These are phyloP conservation scores for Coemansia reversa DNA, from an alignment of 192 early-diverging fungal species.

Conservation along the genomic window DNA sequence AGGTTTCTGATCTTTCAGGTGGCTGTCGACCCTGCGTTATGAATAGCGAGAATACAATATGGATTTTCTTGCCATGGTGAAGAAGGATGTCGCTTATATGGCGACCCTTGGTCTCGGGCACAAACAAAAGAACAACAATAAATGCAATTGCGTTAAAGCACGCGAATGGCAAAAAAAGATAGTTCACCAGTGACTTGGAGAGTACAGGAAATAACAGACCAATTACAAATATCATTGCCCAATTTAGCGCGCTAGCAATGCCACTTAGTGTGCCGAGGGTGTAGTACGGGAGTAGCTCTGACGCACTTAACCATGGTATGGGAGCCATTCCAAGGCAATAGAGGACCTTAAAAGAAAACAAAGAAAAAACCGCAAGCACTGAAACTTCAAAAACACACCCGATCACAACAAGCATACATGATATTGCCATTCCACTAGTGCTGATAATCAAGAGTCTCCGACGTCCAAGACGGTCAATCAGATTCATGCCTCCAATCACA, in stretches of 20 bases:
- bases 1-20: too few species aligned
- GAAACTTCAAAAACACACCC: conserved; percentile 49
- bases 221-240: conserved; percentile 61
- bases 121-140: conserved; percentile 60
- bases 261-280: conserved; percentile 67
- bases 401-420: conserved; percentile 59
- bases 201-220: conserved; percentile 58
- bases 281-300: conserved; percentile 75
- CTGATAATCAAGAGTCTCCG: conserved; percentile 64
- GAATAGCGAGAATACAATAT: conserved; percentile 21
- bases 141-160: conserved; percentile 58
- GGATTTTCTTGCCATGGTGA: conserved; percentile 32
- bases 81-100: conserved; percentile 61
- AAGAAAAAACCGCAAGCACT: conserved; percentile 54
- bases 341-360: conserved; percentile 65
- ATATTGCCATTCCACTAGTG: conserved; percentile 56
- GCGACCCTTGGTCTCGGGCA: conserved; percentile 79
- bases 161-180: conserved; percentile 64
- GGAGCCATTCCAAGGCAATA: conserved; percentile 78
- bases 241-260: conserved; percentile 72
- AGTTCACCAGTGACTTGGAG: conserved; percentile 26
- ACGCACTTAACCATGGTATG: conserved; percentile 77
- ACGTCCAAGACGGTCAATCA: conserved; percentile 74
- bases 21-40: not conserved
- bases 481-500: conserved; percentile 28